Evolutionary conservation across 148 eudicot genomes (phyloP).

Genomic region (Vaccinium corymbosum): DNA sequence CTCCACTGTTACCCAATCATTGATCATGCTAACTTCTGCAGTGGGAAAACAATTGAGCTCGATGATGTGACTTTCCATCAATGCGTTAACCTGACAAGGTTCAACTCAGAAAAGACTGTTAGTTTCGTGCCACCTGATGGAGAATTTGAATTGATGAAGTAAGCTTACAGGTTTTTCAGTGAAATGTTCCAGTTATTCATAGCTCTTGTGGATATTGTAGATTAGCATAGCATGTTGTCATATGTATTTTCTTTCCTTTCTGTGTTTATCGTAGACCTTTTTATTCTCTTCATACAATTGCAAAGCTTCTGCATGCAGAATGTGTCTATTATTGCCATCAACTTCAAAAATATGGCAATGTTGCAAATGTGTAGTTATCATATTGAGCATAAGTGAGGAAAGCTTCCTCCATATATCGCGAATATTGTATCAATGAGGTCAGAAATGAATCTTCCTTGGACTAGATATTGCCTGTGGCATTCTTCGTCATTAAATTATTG

Average conservation of each 20-base stretch:
- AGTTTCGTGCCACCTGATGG: conserved; percentile 99
- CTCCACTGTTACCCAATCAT: conserved; percentile 10
- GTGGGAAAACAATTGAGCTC: conserved; percentile 96
- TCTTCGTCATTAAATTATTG: neutral
- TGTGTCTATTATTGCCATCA: neutral
- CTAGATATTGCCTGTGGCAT: neutral
- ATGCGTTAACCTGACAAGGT: conserved; percentile 95
- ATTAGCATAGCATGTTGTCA: conserved; percentile 7
- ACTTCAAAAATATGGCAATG: neutral
- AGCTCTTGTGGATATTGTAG: neutral
- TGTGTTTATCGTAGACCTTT: neutral
- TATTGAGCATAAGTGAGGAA: neutral
- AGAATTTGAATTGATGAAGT: conserved; percentile 99
- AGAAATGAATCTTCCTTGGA: neutral
- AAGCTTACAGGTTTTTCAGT: conserved; percentile 25
- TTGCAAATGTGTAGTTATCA: neutral
- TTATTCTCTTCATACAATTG: neutral
- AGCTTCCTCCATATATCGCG: neutral
- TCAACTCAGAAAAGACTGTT: conserved; percentile 97
- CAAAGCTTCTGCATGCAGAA: neutral
- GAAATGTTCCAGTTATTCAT: neutral
- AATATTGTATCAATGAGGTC: neutral
- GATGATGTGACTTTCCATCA: conserved; percentile 99
- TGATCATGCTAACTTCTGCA: conserved; percentile 32
- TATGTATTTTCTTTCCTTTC: neutral